Percentiles rank a stretch among this genome's conserved stretches.
These are phyloP conservation scores for Jackrogersella multiformis DNA, from an alignment of 495 filamentous ascomycete genomes.

Conservation along the genomic window DNA sequence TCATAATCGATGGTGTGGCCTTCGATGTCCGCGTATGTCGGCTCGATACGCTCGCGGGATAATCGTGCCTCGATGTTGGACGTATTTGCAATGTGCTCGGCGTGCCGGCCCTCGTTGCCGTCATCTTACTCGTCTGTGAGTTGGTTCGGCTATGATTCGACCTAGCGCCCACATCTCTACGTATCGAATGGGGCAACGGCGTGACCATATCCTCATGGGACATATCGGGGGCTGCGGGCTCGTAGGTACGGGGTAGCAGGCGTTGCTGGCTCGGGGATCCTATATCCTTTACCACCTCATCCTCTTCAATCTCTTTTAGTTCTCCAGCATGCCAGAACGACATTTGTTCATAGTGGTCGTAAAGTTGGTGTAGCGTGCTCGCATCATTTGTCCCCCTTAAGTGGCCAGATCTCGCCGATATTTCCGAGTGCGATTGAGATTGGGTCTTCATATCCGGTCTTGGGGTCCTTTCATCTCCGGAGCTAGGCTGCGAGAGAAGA, in stretches of 20 bases:
- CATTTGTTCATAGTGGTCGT: conserved; percentile 64
- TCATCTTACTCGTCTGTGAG: conserved; percentile 41
- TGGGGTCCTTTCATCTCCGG: conserved; percentile 25
- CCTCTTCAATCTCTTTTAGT: conserved; percentile 47
- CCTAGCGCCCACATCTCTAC: conserved; percentile 15
- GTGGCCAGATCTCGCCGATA: conserved; percentile 43
- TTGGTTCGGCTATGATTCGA: conserved; percentile 43
- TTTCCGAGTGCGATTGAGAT: conserved; percentile 31
- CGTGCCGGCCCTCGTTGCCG: conserved; percentile 38
- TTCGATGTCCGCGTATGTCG: conserved; percentile 61
- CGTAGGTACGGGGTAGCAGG: conserved; percentile 24
- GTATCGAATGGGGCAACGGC: conserved; percentile 25
- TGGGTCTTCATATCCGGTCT: conserved; percentile 40
- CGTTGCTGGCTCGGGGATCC: conserved; percentile 6
- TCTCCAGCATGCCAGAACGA: conserved; percentile 49
- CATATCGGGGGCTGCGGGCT: conserved; percentile 25
- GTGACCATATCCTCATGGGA: conserved; percentile 41
- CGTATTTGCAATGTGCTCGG: conserved; percentile 39
- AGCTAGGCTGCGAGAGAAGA: conserved; percentile 12
- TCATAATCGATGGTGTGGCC: conserved; percentile 56
- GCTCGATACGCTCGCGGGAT: conserved; percentile 58
- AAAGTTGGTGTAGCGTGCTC: conserved; percentile 53
- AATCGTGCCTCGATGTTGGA: conserved; percentile 45
- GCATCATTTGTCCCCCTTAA: conserved; percentile 47
- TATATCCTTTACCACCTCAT: conserved; percentile 19